Evolutionary conservation across 202 grass and related monocot species (phyloP), one percentile per base, ranked within the genome.

Genomic region (Hordeum pubiflorum): DNA sequence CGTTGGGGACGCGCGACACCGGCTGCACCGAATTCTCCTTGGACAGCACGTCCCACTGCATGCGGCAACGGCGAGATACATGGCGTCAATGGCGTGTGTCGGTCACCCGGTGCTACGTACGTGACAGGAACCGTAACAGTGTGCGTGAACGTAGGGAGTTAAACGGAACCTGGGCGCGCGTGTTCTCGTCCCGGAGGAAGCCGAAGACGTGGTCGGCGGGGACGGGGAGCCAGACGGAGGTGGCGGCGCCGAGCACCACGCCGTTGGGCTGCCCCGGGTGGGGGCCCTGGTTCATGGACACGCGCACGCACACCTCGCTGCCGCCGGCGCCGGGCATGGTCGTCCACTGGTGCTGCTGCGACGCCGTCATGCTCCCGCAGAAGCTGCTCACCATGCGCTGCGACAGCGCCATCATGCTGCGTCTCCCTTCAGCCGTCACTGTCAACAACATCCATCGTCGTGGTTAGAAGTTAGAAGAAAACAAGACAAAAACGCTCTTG

Each of bases 391-490:
- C 87, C 92, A 99, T 91, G 54, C 90, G 85, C 78, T 96, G 96
- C 13, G 92, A 88, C 61, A 99, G 90, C 90, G 85, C 93, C 96
- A 93, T 96, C 89, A 93, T 93, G 81, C 96, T 89, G 21, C 87
- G 72, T 86, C 86, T 88, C n/a, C 92, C 92, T 57, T 99, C 92
- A 12, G 89, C 64, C 6, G 90, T 91, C 83, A 87, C 90, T 89
- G 86, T 54, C 39, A 12, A 1, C 17, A 13, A 29, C 5, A 14
- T 20, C 38, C 38, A 22, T 8, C 67, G 46, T 17, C 20, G 6
- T 69, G 0, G 10, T 15, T 11, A 32, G 4, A 61, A 15, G 0
- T 22, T 9, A 32, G 9, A 31, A 26, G 5, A 63, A 62, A 14
- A 11, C 24, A 5, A 17, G 3, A n/a, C 32, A 11, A 44, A 3